phyloP scores from a whole-genome alignment of 345 rosid genomes.

The Salix brachista region DNA sequence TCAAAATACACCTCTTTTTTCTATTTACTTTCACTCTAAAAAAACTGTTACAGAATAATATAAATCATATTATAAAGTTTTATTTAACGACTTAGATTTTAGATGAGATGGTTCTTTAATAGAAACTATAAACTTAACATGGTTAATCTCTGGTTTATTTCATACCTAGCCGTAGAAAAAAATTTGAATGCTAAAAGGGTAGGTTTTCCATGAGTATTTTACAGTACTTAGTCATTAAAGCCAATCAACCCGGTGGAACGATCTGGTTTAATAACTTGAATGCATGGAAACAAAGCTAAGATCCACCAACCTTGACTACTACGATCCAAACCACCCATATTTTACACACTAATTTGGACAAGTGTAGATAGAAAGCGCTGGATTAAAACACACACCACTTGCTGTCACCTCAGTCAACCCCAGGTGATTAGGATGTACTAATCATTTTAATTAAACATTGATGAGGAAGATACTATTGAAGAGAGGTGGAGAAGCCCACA shows the following conservation, averaged over 20 bases:
- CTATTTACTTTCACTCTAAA: background rate
- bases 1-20: background rate
- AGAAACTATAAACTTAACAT: background rate
- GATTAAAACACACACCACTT: no score
- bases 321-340: background rate
- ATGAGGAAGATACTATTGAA: background rate
- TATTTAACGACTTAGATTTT: no score
- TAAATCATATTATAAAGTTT: no score
- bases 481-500: background rate
- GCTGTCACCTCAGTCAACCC: background rate
- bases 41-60: no score
- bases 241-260: no score
- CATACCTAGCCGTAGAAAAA: background rate
- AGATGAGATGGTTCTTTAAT: no score
- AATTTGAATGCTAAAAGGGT: background rate
- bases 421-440: background rate
- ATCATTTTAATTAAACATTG: background rate
- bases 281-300: slow-evolving; percentile 5
- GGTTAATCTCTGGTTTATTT: background rate
- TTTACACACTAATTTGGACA: no score
- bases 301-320: slow-evolving; percentile 2
- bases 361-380: no score
- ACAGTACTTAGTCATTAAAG: no score
- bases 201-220: background rate
- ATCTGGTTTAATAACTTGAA: background rate